A percentile compares a stretch with the other conserved stretches of the same genome.
These are phyloP conservation scores for Gyrodon lividus DNA, from an alignment of 768 basidiomycete genomes.

Conservation along the genomic window DNA sequence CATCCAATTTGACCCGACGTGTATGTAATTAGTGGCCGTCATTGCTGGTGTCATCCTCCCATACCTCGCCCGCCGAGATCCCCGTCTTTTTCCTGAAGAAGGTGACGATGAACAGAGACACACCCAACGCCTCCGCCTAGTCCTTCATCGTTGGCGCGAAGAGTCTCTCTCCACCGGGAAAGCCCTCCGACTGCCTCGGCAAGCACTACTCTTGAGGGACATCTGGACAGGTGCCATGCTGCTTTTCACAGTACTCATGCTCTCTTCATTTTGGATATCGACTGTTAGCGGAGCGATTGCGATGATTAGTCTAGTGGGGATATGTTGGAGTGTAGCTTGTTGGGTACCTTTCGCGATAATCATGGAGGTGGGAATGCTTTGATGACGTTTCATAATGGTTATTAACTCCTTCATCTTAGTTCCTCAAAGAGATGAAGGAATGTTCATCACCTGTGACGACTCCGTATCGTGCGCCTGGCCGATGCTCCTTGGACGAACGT, in stretches of 20 bases:
- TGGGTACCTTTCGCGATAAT: constrained; percentile 98
- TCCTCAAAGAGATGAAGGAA: constrained; percentile 70
- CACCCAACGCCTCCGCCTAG: constrained; percentile 61
- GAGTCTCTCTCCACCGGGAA: constrained; percentile 77
- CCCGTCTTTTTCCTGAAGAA: constrained; percentile 69
- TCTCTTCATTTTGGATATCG: constrained; percentile 83
- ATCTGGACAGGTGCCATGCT: constrained; percentile 90
- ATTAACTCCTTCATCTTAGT: constrained; percentile 36
- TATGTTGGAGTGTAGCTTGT: constrained; percentile 97
- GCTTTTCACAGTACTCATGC: constrained; percentile 74
- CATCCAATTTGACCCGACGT: background rate
- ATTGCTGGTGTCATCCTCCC: constrained; percentile 80
- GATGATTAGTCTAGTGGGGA: constrained; percentile 81
- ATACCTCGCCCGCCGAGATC: constrained; percentile 77
- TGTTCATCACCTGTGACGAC: constrained; percentile 15
- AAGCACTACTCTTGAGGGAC: constrained; percentile 89
- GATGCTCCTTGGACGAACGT: constrained; percentile 29
- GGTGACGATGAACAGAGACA: constrained; percentile 74
- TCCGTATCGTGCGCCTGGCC: constrained; percentile 29
- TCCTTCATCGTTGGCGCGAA: constrained; percentile 78
- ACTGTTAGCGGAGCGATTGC: constrained; percentile 76
- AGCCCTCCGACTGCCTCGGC: constrained; percentile 75
- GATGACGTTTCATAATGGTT: background rate
- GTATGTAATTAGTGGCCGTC: constrained; percentile 66
- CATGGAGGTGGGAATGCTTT: constrained; percentile 82